Evolutionary conservation across 148 eudicot genomes (phyloP).

Genomic region (Rhododendron kiyosumense): DNA sequence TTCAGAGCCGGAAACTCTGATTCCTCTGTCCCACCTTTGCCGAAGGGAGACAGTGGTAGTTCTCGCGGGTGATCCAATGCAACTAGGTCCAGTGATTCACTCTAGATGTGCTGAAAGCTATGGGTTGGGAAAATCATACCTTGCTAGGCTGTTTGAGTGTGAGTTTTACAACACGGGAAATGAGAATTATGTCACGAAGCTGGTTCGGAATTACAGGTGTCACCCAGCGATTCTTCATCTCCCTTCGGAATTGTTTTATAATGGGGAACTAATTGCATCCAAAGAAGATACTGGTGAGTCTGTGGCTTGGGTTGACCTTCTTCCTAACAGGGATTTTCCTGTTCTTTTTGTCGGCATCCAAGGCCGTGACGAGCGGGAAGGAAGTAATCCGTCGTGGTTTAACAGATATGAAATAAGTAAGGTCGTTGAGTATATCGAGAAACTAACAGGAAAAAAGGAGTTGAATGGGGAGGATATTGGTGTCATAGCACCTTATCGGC

Average conservation of each 20-base stretch:
- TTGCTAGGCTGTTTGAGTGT: conserved; percentile 67
- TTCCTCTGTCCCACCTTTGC: conserved; percentile 69
- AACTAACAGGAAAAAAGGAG: conserved; percentile 33
- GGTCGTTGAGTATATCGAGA: conserved; percentile 55
- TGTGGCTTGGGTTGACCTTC: conserved; percentile 44
- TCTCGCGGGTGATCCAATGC: conserved; percentile 96
- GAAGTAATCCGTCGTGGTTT: conserved; percentile 95
- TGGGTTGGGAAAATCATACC: conserved; percentile 73
- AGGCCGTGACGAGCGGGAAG: conserved; percentile 92
- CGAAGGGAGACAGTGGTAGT: conserved; percentile 51
- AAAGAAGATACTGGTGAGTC: conserved; percentile 28
- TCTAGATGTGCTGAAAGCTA: conserved; percentile 54
- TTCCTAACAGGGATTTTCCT: conserved; percentile 70
- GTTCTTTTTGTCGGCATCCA: conserved; percentile 78
- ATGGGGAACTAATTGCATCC: conserved; percentile 55
- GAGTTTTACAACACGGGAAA: conserved; percentile 42
- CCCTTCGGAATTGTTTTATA: conserved; percentile 76
- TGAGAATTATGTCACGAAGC: conserved; percentile 60
- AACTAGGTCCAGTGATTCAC: conserved; percentile 80
- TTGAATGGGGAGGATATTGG: conserved; percentile 60
- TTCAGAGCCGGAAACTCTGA: conserved; percentile 95
- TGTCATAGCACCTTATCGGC: conserved; percentile 86
- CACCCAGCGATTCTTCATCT: conserved; percentile 69
- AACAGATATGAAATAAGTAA: conserved; percentile 92
- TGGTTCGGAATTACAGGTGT: conserved; percentile 70